A percentile compares a stretch with the other conserved stretches of the same genome.
These are phyloP conservation scores for Penicillium sclerotiorum DNA, from an alignment of 2,329 filamentous ascomycete genomes.

Conservation along the genomic window DNA sequence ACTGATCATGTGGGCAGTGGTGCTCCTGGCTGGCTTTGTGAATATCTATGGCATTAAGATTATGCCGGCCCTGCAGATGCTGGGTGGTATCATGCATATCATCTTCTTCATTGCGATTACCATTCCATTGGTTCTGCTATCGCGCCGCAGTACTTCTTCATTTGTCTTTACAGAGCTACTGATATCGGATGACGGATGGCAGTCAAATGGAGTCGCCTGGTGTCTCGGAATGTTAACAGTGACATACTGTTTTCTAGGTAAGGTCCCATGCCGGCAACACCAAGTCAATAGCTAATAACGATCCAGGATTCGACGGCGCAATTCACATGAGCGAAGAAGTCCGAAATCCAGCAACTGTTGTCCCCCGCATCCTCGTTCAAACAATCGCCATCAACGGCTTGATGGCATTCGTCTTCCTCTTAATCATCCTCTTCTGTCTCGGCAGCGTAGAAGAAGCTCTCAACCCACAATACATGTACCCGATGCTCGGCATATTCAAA, in stretches of 20 bases:
- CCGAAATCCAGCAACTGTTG: slow-evolving; percentile 47
- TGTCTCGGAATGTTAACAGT: slow-evolving; percentile 43
- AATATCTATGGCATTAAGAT: slow-evolving; percentile 38
- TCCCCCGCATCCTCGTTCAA: slow-evolving; percentile 51
- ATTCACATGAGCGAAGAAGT: slow-evolving; percentile 54
- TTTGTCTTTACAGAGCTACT: slow-evolving; percentile 50
- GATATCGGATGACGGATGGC: slow-evolving; percentile 51
- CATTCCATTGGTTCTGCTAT: slow-evolving; percentile 38
- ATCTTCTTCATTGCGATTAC: slow-evolving; percentile 42
- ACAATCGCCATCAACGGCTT: slow-evolving; percentile 47
- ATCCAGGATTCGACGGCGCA: slow-evolving; percentile 50
- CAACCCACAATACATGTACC: slow-evolving; percentile 34
- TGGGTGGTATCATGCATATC: slow-evolving; percentile 35
- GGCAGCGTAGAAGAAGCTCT: slow-evolving; percentile 39
- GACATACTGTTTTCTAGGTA: slow-evolving; percentile 33
- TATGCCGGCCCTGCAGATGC: slow-evolving; percentile 32
- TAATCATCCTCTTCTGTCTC: slow-evolving; percentile 50
- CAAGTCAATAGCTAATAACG: neutral
- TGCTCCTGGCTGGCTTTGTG: slow-evolving; percentile 32
- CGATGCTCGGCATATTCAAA: slow-evolving; percentile 49
- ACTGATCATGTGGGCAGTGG: slow-evolving; percentile 41
- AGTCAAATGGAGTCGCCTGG: slow-evolving; percentile 48
- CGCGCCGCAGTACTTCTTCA: slow-evolving; percentile 32
- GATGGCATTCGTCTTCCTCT: slow-evolving; percentile 45
- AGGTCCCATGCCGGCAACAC: neutral